Base-by-base conservation (phyloP, 2,329 filamentous ascomycete genomes). In the Paraphaeosphaeria minitans region DNA sequence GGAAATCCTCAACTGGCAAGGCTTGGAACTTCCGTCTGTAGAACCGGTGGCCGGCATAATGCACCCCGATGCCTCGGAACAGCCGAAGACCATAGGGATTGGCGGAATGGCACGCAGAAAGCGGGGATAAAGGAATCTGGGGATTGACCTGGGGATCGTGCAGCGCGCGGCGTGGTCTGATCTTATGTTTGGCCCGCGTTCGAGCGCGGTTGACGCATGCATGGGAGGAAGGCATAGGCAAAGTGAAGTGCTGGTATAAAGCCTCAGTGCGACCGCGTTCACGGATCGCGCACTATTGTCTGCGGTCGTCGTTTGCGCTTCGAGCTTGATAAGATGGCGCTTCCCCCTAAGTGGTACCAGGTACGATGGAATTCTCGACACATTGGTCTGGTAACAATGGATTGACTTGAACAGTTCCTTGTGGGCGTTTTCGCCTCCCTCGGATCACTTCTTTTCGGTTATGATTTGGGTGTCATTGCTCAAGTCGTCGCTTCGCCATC, bases 381-480 rank as follows among this genome's bases (percentile, higher is more conserved):
- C 14, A 41, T 47, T 13, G 31, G 3, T 9, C 16, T 16, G 45
- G 13, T 48, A 33, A 43, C 19, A 35, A 22, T 47, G 4, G 27
- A 42, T 50, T 41, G 31, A 33, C 33, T 16, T 43, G 13, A 8
- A 9, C 46, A 85, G 81, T 86, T 87, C 68, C 78, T 87, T 50
- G 81, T 87, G 43, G 79, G 81, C 63, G 79, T 86, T 41, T 87
- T 87, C 70, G 84, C 84, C 63, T 86, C 84, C 1, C 75, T 87
- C 6, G 84, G 84, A 45, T 85, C 83, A 4, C 79, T 85, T 54
- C 80, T 87, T 8, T 87, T 81, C 66, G 84, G 84, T 66, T 87
- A 85, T 68, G 84, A 87, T 72, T 70, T 87, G 24, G 84, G 84
- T 79, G 84, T 87, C 27, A 86, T 87, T 60, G 84, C 84, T 9